phyloP scores from a whole-genome alignment of 306 rosid species.

The Trichosanthes truncata region DNA sequence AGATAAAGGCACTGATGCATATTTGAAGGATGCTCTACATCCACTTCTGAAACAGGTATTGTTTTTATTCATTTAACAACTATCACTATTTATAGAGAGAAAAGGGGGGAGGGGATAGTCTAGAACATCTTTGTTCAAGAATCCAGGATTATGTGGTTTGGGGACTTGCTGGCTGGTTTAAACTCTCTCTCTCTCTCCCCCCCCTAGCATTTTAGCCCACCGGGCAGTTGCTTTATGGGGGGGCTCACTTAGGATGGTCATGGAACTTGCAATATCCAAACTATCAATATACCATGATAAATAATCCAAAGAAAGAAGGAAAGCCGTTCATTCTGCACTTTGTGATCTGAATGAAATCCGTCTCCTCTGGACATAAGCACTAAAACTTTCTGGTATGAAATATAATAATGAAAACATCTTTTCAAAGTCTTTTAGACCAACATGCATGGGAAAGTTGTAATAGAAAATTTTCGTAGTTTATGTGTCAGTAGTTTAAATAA shows the following conservation, averaged over 20 bases:
- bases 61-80: background rate
- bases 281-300: background rate
- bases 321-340: background rate
- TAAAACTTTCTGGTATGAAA: background rate
- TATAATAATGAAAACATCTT: background rate
- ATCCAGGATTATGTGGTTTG: background rate
- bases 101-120: background rate
- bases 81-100: background rate
- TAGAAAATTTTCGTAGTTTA: background rate
- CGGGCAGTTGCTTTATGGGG: background rate
- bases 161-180: background rate
- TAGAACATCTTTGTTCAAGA: background rate
- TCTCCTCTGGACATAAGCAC: background rate
- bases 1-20: slow-evolving; percentile 33
- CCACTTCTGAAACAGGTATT: slow-evolving; percentile 63
- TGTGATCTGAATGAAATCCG: background rate
- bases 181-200: too few relatives aligned
- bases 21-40: slow-evolving; percentile 62
- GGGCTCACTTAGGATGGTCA: background rate
- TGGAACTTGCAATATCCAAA: background rate
- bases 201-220: background rate
- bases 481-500: background rate
- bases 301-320: background rate
- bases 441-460: background rate
- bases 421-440: background rate